These are phyloP conservation scores for Trypanosoma scelopori DNA, from an alignment of 208 protist species.

Conservation along the genomic window DNA sequence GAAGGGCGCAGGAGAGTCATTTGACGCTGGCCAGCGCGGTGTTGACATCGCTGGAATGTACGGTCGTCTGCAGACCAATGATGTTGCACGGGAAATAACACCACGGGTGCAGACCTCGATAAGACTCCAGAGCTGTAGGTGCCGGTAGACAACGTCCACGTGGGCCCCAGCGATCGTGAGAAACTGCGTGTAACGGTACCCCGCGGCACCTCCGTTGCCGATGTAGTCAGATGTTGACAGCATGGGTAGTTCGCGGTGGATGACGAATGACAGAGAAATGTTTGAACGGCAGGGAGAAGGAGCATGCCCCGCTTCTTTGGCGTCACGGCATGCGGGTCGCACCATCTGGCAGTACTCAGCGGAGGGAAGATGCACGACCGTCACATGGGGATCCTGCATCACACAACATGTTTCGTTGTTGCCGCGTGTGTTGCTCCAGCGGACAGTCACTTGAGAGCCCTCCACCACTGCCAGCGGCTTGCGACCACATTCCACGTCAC, in stretches of 20 bases:
- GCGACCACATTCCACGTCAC: slow-evolving; percentile 1
- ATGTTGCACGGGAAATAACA: slow-evolving; percentile 28
- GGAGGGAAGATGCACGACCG: background rate
- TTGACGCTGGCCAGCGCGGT: slow-evolving; percentile 9
- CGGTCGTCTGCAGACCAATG: slow-evolving; percentile 18
- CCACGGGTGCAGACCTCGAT: slow-evolving; percentile 38
- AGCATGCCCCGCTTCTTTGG: background rate
- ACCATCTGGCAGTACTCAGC: slow-evolving; percentile 4
- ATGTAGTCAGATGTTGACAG: slow-evolving; percentile 42
- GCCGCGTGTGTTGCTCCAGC: slow-evolving; percentile 8
- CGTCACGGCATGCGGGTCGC: background rate
- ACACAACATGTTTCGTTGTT: slow-evolving; percentile 4
- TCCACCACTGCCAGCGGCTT: slow-evolving; percentile 9
- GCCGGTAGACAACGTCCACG: slow-evolving; percentile 29
- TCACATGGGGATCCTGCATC: slow-evolving; percentile 6
- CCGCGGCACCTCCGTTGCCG: slow-evolving; percentile 15
- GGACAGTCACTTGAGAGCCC: slow-evolving; percentile 1
- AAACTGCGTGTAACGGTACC: slow-evolving; percentile 34
- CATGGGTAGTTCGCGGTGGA: slow-evolving; percentile 21
- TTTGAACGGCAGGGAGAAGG: background rate
- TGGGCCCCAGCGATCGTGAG: slow-evolving; percentile 11
- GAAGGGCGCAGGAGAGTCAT: slow-evolving; percentile 15
- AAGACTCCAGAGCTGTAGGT: slow-evolving; percentile 32
- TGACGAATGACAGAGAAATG: slow-evolving; percentile 22
- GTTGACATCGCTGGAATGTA: background rate